Percentiles rank a stretch among this genome's conserved stretches.
These are phyloP conservation scores for Leucoagaricus sp. DNA, from an alignment of 1,284 basidiomycete species.

Conservation along the genomic window DNA sequence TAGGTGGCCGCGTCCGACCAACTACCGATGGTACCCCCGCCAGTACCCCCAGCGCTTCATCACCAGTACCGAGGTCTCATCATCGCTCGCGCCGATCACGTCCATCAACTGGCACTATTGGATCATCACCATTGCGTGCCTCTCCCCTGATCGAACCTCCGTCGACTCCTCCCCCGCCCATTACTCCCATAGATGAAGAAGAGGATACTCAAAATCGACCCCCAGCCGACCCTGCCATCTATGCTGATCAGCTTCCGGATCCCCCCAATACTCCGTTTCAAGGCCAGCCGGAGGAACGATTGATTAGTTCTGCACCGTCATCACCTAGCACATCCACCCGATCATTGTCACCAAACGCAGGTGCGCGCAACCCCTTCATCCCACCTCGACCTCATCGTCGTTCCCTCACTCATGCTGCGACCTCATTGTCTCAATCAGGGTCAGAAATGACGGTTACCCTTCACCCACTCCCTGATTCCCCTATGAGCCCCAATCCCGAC, in stretches of 20 bases:
- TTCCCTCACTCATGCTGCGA: conserved; percentile 63
- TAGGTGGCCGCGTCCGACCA: conserved; percentile 66
- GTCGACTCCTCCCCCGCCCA: conserved; percentile 70
- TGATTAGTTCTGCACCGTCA: conserved; percentile 31
- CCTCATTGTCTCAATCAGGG: conserved; percentile 56
- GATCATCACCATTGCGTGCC: conserved; percentile 63
- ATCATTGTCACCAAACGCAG: conserved; percentile 59
- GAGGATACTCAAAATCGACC: conserved; percentile 31
- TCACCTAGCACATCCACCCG: conserved; percentile 48
- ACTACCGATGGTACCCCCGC: conserved; percentile 44
- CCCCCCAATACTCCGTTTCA: background rate
- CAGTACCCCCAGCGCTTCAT: conserved; percentile 49
- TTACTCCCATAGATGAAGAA: conserved; percentile 75
- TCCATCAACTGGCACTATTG: conserved; percentile 43
- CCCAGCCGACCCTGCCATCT: background rate
- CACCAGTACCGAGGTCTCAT: conserved; percentile 48
- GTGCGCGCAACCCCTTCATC: conserved; percentile 79
- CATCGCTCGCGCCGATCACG: conserved; percentile 60
- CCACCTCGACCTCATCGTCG: conserved; percentile 60
- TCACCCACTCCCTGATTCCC: conserved; percentile 76
- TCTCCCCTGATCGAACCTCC: conserved; percentile 44
- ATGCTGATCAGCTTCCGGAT: conserved; percentile 12
- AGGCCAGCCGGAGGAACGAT: background rate
- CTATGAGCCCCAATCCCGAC: conserved; percentile 68
- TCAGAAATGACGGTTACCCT: conserved; percentile 66